phyloP scores from a whole-genome alignment of 257 asterid species.

The Solanum piurae region DNA sequence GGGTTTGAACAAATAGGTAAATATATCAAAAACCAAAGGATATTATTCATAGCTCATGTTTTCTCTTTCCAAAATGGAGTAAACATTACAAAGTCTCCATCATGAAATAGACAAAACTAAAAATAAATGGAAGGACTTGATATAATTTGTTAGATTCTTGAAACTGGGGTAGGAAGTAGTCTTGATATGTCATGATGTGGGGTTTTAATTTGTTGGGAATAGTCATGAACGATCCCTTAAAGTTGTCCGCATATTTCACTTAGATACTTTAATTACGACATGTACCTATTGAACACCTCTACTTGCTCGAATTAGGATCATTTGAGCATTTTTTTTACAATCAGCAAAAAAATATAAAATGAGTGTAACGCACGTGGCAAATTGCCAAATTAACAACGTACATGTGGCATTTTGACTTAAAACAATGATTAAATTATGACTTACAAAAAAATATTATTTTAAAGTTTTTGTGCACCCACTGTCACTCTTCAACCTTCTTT shows the following conservation, averaged over 20 bases:
- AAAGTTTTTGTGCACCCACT: not conserved
- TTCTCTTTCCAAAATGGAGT: not conserved
- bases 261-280: no score
- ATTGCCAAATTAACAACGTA: not conserved
- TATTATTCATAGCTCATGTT: not conserved
- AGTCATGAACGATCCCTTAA: no score
- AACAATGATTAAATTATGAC: no score
- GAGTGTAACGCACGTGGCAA: not conserved
- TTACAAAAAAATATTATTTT: no score
- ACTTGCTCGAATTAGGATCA: no score
- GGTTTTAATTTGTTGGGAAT: conserved; percentile 13
- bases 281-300: no score
- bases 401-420: not conserved
- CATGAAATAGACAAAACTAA: not conserved
- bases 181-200: conserved; percentile 30
- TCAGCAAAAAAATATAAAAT: no score
- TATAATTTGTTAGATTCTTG: conserved; percentile 1
- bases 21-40: not conserved
- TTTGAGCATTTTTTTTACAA: no score
- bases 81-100: not conserved
- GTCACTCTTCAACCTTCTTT: not conserved
- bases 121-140: not conserved
- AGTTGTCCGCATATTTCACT: no score
- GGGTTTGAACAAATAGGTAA: not conserved
- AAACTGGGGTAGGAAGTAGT: conserved; percentile 20